Evolutionary conservation across 2,329 filamentous ascomycete genomes (phyloP), one percentile per base, ranked within the genome.

Genomic region (Pseudocercospora fijiensis): DNA sequence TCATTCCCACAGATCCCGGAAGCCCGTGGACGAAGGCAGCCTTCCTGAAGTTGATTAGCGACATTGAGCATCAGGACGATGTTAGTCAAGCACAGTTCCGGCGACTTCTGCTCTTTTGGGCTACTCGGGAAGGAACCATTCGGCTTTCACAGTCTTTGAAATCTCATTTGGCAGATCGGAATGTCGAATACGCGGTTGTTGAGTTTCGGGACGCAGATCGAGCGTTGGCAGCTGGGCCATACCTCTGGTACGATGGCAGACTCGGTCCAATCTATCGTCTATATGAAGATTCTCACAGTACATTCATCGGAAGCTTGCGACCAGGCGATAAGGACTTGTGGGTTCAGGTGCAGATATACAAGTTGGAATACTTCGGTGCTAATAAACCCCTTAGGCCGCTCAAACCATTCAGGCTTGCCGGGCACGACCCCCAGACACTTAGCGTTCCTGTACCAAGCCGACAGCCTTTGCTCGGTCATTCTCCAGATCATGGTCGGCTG

Each of bases 51-150:
- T 57, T 26, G 53, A 26, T 57, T 20, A n/a, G 13, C 26, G 33
- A 57, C 13, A 26, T 57, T 18, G 28, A 57, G 53, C 53, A 57
- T 13, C 11, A n/a, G 6, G 53, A 57, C 53, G 53, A 57, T 37
- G 53, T 57, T 18, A 57, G 53, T 27, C 53, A 57, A 18, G 27
- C 26, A 57, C 26, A 8, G 5, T 24, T 57, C n/a, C 53, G 53
- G 33, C n/a, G 6, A 18, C 27, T 26, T 18, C 24, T 57, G 6
- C 22, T 57, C 26, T 57, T 57, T 16, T 57, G 53, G 18, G 53
- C 28, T 10, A 30, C 28, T 30, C 28, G 28, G 11, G 4, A 30
- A 30, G 28, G 28, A 6, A 30, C 4, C 2, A 30, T 30, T 30
- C 28, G 28, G 28, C 28, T 30, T 4, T 9, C 28, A 30, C 28